Evolutionary conservation across 1,284 basidiomycete species (phyloP).

Genomic region (Apiotrichum laibachii): DNA sequence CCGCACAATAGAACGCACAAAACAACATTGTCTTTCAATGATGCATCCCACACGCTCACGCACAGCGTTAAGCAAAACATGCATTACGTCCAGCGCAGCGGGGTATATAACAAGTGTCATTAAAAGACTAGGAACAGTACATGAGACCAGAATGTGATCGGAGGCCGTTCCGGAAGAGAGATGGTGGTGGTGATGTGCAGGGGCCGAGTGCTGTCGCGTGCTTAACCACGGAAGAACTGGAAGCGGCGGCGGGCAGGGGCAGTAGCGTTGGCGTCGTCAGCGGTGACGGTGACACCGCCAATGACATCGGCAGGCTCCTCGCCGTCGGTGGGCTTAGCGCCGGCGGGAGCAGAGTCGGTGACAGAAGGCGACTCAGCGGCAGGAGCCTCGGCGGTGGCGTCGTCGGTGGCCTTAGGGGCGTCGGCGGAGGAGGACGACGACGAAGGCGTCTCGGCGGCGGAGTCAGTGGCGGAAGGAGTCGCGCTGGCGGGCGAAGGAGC

Average conservation of each 20-base stretch:
- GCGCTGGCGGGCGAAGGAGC: not conserved
- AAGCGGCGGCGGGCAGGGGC: constrained; percentile 12
- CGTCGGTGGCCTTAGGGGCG: not conserved
- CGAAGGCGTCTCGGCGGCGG: not conserved
- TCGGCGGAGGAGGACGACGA: not conserved
- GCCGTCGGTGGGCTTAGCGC: not conserved
- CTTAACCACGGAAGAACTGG: constrained; percentile 16
- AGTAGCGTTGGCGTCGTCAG: constrained; percentile 1
- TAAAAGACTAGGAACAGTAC: constrained; percentile 1
- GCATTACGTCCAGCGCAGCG: constrained; percentile 9
- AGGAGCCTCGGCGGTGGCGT: not conserved
- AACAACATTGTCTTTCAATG: too few species aligned
- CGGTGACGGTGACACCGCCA: not conserved
- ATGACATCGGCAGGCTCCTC: not conserved
- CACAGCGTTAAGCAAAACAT: not conserved
- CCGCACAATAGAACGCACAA: too few species aligned
- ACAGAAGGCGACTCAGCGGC: not conserved
- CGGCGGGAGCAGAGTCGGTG: not conserved
- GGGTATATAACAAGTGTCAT: constrained; percentile 5
- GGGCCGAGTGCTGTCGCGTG: not conserved
- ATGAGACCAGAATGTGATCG: not conserved
- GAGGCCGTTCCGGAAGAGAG: not conserved
- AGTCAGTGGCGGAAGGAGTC: constrained; percentile 1
- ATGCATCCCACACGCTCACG: too few species aligned
- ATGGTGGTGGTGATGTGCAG: not conserved